Evolutionary conservation across 2,329 filamentous ascomycete genomes (phyloP), one percentile per base, ranked within the genome.

Genomic region (Aspergillus sp.): DNA sequence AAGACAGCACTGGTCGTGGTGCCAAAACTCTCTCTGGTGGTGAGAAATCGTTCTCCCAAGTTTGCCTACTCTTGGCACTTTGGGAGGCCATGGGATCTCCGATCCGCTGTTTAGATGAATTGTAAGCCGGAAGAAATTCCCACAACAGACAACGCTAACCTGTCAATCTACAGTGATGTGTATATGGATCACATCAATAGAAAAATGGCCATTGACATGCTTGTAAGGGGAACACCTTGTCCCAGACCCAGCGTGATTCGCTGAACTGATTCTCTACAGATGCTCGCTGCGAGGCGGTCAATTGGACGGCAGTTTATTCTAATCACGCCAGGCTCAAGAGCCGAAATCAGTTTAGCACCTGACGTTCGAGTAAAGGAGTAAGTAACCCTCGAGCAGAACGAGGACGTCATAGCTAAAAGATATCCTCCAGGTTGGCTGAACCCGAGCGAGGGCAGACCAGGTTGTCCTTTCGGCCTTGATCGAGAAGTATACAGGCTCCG

Each of bases 131-230:
- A 9, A 12, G 9, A 20, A 20, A 11, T 47, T 26, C 16, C 16
- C 36, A 45, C n/a, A 55, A 46, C 32, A 42, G 29, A 29, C 54
- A n/a, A 57, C 55, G 24, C 54, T 70, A 66, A 73, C 55, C 32
- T 50, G 58, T 49, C 16, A 29, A 49, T 26, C 5, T 11, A 26
- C 61, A 84, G 81, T 72, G 95, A 99, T 73, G 95, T 99, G 32
- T 99, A 97, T 81, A 99, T 99, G 95, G 95, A 99, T 77, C 92
- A 90, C 67, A 91, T 98, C 60, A 99, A 99, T 76, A 87, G 95
- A 61, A 91, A 90, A 57, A 90, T 96, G 67, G 96, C 91, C 72
- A 96, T 96, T 68, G 90, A 90, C 63, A 92, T 99, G 89, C 90
- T 99, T 75, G 90, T 92, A 79, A 80, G 87, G 83, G 53, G 11